A percentile compares a stretch with the other conserved stretches of the same genome.
phyloP scores from a whole-genome alignment of 257 asterid species.

The Nicotiana paniculata region DNA sequence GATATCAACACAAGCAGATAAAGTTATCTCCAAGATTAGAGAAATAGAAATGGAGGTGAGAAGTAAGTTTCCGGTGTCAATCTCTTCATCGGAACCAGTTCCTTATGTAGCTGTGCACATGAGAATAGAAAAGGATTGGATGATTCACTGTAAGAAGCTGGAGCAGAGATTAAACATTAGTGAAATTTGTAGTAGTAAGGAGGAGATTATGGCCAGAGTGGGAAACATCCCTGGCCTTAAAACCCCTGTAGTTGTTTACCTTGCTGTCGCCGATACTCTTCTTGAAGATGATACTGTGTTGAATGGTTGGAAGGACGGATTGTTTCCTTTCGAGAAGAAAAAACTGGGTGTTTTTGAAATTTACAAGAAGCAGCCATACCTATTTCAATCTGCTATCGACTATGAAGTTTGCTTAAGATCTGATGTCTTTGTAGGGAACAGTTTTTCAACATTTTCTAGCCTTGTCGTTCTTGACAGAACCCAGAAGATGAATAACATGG shows the following conservation, averaged over 20 bases:
- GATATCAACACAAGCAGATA: conserved; percentile 65
- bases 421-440: conserved; percentile 79
- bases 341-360: conserved; percentile 52
- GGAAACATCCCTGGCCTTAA: conserved; percentile 53
- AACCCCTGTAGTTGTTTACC: conserved; percentile 49
- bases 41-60: conserved; percentile 37
- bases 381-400: conserved; percentile 82
- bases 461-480: conserved; percentile 88
- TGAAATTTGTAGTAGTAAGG: conserved; percentile 77
- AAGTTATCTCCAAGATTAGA: conserved; percentile 59
- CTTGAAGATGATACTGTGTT: conserved; percentile 63
- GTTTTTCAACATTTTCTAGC: conserved; percentile 91
- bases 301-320: conserved; percentile 67
- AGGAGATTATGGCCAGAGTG: conserved; percentile 60
- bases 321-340: conserved; percentile 71
- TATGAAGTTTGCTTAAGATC: conserved; percentile 91
- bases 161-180: conserved; percentile 57
- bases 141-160: conserved; percentile 84
- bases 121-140: conserved; percentile 97
- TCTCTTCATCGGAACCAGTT: conserved; percentile 9
- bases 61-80: not conserved
- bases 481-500: conserved; percentile 47
- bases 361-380: conserved; percentile 65
- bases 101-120: conserved; percentile 83
- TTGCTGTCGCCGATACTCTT: conserved; percentile 88